Evolutionary conservation across 2,329 filamentous ascomycete species (phyloP).

Genomic region (Epichloe baconii): DNA sequence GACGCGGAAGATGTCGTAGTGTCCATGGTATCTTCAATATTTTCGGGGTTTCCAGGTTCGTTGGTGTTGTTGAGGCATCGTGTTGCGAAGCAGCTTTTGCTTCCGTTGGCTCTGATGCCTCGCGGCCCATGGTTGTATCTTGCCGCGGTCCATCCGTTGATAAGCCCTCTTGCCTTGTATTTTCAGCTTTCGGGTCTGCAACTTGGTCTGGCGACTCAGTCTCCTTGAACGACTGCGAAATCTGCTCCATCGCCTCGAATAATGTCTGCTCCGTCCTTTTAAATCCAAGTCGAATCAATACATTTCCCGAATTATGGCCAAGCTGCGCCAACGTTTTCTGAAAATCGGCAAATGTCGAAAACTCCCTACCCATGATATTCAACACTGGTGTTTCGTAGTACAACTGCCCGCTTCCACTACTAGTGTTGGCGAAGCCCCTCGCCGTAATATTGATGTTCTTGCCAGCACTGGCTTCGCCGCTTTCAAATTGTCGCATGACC

Average conservation of each 20-base stretch:
- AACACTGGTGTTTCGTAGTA: conserved; percentile 81
- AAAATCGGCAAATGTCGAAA: conserved; percentile 65
- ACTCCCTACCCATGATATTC: conserved; percentile 68
- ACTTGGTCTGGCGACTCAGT: conserved; percentile 12
- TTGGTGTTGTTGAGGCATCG: conserved; percentile 2
- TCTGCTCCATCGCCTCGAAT: conserved; percentile 74
- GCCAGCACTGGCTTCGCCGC: conserved; percentile 48
- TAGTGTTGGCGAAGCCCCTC: conserved; percentile 59
- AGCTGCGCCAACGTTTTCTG: conserved; percentile 82
- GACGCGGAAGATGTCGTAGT: conserved; percentile 4
- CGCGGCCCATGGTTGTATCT: conserved; percentile 14
- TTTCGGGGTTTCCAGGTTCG: conserved; percentile 9
- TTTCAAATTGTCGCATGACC: conserved; percentile 80
- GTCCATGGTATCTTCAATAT: neutral
- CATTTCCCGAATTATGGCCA: conserved; percentile 74
- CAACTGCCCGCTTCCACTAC: conserved; percentile 55
- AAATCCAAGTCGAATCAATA: conserved; percentile 67
- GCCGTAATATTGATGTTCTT: conserved; percentile 69
- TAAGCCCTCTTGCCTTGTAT: conserved; percentile 3
- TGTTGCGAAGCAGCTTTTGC: conserved; percentile 2
- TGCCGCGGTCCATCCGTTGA: conserved; percentile 1
- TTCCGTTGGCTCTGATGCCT: conserved; percentile 1
- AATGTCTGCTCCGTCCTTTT: conserved; percentile 63
- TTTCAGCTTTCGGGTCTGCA: conserved; percentile 1
- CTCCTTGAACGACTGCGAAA: conserved; percentile 59